Percentiles rank a stretch among this genome's conserved stretches.
These are phyloP conservation scores for Candida incommunis DNA, from an alignment of 805 yeast species.

Conservation along the genomic window DNA sequence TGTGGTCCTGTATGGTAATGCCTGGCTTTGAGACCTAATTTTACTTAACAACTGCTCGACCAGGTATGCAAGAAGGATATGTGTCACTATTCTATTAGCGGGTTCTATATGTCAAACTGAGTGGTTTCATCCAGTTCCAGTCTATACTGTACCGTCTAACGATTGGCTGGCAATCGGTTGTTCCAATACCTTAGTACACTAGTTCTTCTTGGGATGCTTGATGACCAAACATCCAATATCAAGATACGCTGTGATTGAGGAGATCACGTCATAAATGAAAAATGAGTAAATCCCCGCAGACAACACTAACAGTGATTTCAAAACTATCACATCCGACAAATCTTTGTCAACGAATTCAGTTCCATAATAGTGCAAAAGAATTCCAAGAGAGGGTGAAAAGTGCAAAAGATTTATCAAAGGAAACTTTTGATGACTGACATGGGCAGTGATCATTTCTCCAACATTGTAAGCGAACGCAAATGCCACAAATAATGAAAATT, in stretches of 20 bases:
- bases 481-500: slow-evolving; percentile 58
- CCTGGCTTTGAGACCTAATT: too few species aligned
- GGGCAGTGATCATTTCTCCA: slow-evolving; percentile 83
- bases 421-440: slow-evolving; percentile 62
- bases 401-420: slow-evolving; percentile 60
- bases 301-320: slow-evolving; percentile 62
- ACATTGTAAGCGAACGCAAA: slow-evolving; percentile 67
- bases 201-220: slow-evolving; percentile 30
- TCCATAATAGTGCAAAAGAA: slow-evolving; percentile 16
- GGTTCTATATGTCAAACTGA: too few species aligned
- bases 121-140: too few species aligned
- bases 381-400: slow-evolving; percentile 29
- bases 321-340: slow-evolving; percentile 33
- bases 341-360: slow-evolving; percentile 18
- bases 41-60: too few species aligned
- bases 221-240: slow-evolving; percentile 76
- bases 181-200: too few species aligned
- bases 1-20: too few species aligned
- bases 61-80: too few species aligned
- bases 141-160: too few species aligned
- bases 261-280: slow-evolving; percentile 64
- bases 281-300: slow-evolving; percentile 57
- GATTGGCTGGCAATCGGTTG: too few species aligned
- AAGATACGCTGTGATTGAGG: slow-evolving; percentile 62
- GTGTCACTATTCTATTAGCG: too few species aligned